Evolutionary conservation across 148 eudicot species (phyloP).

Genomic region (Nepenthes gracilis): DNA sequence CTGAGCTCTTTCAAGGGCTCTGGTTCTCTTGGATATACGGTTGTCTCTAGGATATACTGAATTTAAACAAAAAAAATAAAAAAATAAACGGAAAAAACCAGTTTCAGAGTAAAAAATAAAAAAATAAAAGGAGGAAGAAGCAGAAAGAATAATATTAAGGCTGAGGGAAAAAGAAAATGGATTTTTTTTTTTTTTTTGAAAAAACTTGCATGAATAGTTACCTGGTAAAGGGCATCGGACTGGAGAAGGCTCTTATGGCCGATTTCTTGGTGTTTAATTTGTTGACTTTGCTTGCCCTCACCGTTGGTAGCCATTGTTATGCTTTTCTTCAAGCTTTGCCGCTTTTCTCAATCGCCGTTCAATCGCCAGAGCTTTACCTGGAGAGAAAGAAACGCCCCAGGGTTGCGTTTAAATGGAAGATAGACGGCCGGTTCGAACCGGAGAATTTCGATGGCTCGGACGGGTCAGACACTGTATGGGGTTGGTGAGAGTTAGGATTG

Average conservation of each 20-base stretch:
- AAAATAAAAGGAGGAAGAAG: not conserved
- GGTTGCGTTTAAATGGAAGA: slow-evolving; percentile 12
- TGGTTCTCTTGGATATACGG: slow-evolving; percentile 86
- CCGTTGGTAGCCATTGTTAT: slow-evolving; percentile 24
- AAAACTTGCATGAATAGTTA: slow-evolving; percentile 1
- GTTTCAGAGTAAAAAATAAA: not conserved
- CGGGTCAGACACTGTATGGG: slow-evolving; percentile 20
- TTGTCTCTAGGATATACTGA: slow-evolving; percentile 86
- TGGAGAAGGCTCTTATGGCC: slow-evolving; percentile 92
- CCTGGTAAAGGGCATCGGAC: slow-evolving; percentile 84
- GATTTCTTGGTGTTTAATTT: slow-evolving; percentile 49
- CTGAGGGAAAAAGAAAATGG: no score
- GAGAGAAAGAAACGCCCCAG: not conserved
- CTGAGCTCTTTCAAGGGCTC: slow-evolving; percentile 84
- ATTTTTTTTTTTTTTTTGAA: no score
- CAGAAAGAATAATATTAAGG: no score
- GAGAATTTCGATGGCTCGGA: slow-evolving; percentile 14
- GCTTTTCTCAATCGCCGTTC: slow-evolving; percentile 22
- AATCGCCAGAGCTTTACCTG: not conserved
- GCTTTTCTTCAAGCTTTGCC: slow-evolving; percentile 11
- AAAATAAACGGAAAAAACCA: not conserved
- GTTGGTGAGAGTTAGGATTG: slow-evolving; percentile 36
- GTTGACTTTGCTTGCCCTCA: slow-evolving; percentile 18
- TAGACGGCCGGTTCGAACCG: slow-evolving; percentile 18
- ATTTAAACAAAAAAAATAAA: not conserved